phyloP scores from a whole-genome alignment of 2,329 filamentous ascomycete genomes.

The Dothideomycetes sp. region DNA sequence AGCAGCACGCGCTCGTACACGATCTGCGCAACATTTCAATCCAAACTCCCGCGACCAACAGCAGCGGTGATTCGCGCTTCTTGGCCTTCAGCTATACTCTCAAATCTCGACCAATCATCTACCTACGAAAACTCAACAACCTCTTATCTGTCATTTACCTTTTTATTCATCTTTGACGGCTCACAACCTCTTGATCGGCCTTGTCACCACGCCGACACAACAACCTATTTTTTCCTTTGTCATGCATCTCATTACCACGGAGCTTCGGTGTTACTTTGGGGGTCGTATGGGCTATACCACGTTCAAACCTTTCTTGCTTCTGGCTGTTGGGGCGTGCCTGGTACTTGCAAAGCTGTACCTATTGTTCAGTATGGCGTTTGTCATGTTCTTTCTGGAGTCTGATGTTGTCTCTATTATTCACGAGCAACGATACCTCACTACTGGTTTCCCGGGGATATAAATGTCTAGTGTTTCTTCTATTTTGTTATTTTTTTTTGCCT shows the following conservation, averaged over 20 bases:
- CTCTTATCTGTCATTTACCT: background rate
- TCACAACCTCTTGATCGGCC: too few species aligned
- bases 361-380: too few species aligned
- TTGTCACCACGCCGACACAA: constrained; percentile 5
- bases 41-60: constrained; percentile 27
- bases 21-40: constrained; percentile 13
- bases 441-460: constrained; percentile 1
- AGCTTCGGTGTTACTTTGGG: background rate
- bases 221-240: constrained; percentile 9
- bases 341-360: too few species aligned
- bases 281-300: constrained; percentile 12
- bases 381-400: too few species aligned
- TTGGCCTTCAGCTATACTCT: background rate
- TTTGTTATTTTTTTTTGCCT: constrained; percentile 1
- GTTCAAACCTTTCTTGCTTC: constrained; percentile 8
- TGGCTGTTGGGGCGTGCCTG: constrained; percentile 5
- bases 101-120: background rate
- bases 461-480: constrained; percentile 10
- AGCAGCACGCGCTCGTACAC: constrained; percentile 15
- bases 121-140: background rate
- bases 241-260: constrained; percentile 7
- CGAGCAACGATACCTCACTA: too few species aligned
- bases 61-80: constrained; percentile 22
- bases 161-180: too few species aligned
- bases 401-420: too few species aligned